phyloP scores from a whole-genome alignment of 495 filamentous ascomycete species.

The Lophiotrema nucula region DNA sequence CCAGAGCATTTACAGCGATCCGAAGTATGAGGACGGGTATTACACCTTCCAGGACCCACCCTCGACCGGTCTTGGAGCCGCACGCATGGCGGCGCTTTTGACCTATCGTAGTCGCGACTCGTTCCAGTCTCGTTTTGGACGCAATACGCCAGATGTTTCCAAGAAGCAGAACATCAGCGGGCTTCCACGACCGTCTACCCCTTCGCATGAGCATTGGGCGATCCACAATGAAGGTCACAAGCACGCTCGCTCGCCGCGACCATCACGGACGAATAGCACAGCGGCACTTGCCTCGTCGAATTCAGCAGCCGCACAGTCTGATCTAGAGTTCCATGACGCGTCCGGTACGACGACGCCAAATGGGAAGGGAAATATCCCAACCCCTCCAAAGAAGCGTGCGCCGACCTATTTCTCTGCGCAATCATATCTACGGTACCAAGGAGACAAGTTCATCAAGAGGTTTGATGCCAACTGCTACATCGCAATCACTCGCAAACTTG shows the following conservation, averaged over 20 bases:
- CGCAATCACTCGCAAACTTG: conserved; percentile 96
- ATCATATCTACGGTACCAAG: conserved; percentile 97
- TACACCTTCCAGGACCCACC: conserved; percentile 75
- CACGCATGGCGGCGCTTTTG: conserved; percentile 92
- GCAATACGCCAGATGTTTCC: conserved; percentile 84
- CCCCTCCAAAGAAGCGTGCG: conserved; percentile 48
- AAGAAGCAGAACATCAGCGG: conserved; percentile 76
- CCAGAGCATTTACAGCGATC: conserved; percentile 97
- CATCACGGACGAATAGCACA: conserved; percentile 44
- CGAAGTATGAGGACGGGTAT: conserved; percentile 97
- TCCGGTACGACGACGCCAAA: conserved; percentile 6
- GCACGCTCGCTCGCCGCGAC: conserved; percentile 46
- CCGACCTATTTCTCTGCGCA: conserved; percentile 96
- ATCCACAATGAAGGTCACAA: conserved; percentile 96
- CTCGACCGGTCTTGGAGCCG: conserved; percentile 80
- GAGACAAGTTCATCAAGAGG: conserved; percentile 90
- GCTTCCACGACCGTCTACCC: conserved; percentile 58
- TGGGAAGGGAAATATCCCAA: conserved; percentile 21
- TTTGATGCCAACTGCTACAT: conserved; percentile 99
- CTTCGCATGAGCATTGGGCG: conserved; percentile 81
- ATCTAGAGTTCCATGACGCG: conserved; percentile 29
- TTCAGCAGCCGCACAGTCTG: conserved; percentile 3
- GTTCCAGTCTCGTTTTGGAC: conserved; percentile 90
- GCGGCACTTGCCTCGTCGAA: conserved; percentile 20
- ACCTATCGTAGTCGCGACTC: conserved; percentile 96